A percentile compares a stretch with the other conserved stretches of the same genome.
phyloP scores from a whole-genome alignment of 805 yeast species.

The Candida broadrunensis region DNA sequence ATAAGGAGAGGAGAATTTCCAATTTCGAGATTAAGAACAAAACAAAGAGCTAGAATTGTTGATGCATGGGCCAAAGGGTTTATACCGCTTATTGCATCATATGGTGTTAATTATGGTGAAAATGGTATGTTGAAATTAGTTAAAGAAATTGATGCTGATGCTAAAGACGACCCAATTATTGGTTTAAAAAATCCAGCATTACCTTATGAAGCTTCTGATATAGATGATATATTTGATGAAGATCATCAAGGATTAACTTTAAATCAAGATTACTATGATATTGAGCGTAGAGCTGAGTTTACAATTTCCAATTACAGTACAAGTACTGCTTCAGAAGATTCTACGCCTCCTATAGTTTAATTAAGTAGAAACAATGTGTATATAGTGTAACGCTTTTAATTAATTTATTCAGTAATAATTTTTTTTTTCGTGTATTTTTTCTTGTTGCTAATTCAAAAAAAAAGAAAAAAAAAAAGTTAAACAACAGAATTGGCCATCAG shows the following conservation, averaged over 20 bases:
- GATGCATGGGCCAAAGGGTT: constrained; percentile 49
- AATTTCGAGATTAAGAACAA: constrained; percentile 66
- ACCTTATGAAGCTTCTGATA: constrained; percentile 30
- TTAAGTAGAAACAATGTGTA: not conserved
- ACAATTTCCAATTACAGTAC: constrained; percentile 8
- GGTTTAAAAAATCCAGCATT: constrained; percentile 42
- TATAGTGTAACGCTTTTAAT: no score
- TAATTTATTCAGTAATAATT: no score
- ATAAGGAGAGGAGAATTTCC: constrained; percentile 63
- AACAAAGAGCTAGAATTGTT: constrained; percentile 71
- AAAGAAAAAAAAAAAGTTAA: no score
- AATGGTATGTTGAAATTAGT: constrained; percentile 55
- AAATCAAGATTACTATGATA: constrained; percentile 13
- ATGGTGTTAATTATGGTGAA: constrained; percentile 66
- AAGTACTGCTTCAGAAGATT: constrained; percentile 5
- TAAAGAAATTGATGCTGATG: constrained; percentile 49
- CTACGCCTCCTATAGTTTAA: not conserved
- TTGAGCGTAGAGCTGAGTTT: constrained; percentile 10
- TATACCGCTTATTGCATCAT: constrained; percentile 38
- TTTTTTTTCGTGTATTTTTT: no score
- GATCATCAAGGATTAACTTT: constrained; percentile 28
- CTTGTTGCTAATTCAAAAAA: no score
- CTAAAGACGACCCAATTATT: constrained; percentile 36
- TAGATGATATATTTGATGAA: constrained; percentile 28
- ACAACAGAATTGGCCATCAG: no score